phyloP scores from a whole-genome alignment of 2,329 filamentous ascomycete genomes.

The Epichloe coenophiala region DNA sequence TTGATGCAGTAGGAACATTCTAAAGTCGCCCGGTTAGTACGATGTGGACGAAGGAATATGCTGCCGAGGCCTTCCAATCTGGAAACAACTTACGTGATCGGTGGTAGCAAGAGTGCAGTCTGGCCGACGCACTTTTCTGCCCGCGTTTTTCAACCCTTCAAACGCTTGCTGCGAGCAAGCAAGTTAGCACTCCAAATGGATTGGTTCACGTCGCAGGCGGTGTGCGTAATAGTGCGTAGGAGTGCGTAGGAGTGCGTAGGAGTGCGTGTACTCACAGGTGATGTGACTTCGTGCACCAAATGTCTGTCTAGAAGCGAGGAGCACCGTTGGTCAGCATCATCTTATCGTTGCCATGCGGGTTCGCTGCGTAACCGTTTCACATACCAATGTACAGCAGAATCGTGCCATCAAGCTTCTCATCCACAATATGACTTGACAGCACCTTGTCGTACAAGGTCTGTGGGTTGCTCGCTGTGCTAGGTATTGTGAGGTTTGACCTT shows the following conservation, averaged over 20 bases:
- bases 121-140: slow-evolving; percentile 75
- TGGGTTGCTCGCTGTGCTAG: slow-evolving; percentile 55
- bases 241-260: background rate
- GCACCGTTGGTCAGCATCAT: background rate
- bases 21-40: slow-evolving; percentile 22
- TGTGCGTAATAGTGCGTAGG: background rate
- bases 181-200: background rate
- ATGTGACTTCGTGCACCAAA: slow-evolving; percentile 96
- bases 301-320: slow-evolving; percentile 55
- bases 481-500: slow-evolving; percentile 40
- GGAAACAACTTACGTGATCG: slow-evolving; percentile 62
- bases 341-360: background rate
- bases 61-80: background rate
- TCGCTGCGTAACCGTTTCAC: slow-evolving; percentile 13
- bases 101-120: slow-evolving; percentile 95
- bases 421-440: slow-evolving; percentile 84
- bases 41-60: too few relatives aligned
- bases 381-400: slow-evolving; percentile 84
- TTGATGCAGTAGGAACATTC: slow-evolving; percentile 87
- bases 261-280: slow-evolving; percentile 50
- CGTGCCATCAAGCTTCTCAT: slow-evolving; percentile 89
- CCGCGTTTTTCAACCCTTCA: slow-evolving; percentile 83
- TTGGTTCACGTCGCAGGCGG: background rate
- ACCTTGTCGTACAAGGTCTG: slow-evolving; percentile 97
- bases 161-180: slow-evolving; percentile 64